These are phyloP conservation scores for Suhomyces bokatorum DNA, from an alignment of 1,139 yeast species.

Conservation along the genomic window DNA sequence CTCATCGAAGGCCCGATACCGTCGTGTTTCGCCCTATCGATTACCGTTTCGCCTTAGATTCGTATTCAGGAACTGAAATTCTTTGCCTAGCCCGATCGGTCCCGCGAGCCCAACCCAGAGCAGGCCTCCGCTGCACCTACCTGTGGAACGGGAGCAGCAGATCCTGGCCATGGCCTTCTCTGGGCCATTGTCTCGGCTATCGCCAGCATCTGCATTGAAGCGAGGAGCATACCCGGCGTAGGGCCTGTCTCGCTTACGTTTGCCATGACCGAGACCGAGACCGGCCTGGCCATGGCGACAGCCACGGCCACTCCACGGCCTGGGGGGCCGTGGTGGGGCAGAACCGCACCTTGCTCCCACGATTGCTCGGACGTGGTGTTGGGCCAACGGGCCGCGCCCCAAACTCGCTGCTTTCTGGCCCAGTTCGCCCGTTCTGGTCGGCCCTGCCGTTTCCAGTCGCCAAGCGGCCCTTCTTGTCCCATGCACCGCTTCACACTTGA, in stretches of 20 bases:
- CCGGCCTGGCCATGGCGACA: background rate
- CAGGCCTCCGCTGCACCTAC: no score
- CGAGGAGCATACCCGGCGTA: no score
- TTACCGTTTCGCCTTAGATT: constrained; percentile 5
- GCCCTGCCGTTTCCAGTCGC: background rate
- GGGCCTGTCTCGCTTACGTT: constrained; percentile 1
- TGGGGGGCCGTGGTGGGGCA: no score
- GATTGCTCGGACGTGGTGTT: no score
- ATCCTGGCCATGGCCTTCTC: no score
- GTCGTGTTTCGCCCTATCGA: background rate
- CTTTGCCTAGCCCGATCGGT: background rate
- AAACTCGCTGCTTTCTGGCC: no score
- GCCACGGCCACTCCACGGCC: no score
- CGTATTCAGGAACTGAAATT: constrained; percentile 7
- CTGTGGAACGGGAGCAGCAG: background rate
- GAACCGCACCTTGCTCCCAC: no score
- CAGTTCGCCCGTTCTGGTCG: no score
- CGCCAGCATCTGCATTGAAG: no score
- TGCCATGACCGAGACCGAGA: background rate
- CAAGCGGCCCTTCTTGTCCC: background rate
- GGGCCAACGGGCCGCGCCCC: no score
- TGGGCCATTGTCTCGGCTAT: background rate
- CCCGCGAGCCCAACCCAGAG: no score
- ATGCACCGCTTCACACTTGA: constrained; percentile 3
- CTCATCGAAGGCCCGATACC: constrained; percentile 1